Evolutionary conservation across 805 yeast genomes (phyloP), one percentile per base, ranked within the genome.

Genomic region (Phaffomyces opuntiae): DNA sequence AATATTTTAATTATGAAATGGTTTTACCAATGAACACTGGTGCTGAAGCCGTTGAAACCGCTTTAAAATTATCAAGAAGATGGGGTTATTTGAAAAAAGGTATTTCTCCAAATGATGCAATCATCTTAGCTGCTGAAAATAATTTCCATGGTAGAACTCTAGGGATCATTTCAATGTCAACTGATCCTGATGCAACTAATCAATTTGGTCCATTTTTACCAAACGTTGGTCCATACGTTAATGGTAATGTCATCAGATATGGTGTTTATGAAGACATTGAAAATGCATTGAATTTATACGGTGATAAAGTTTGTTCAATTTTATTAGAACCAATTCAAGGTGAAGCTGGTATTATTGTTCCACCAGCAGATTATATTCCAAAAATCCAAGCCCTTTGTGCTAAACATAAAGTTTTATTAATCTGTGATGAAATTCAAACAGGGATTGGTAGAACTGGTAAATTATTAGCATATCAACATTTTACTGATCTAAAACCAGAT

Each of bases 21-120:
- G 91, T 91, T 11, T 72, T 91, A 63, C 98, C 98, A 54, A 91
- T 90, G 97, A 91, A 91, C 73, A 91, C 98, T 13, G 98, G 98
- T 63, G 97, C 97, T 36, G 98, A 91, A 70, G 98, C 98, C 9
- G 98, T 91, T 37, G 98, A 91, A 71, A 87, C 96, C 36, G 96
- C 86, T 27, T 73, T 91, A 63, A 91, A 91, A 67, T 72, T 91
- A 49, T 97, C 97, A 43, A 83, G 98, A 77, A 83, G 91, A 72
- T 91, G 98, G 98, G 98, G 97, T 46, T 91, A 90, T 72, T 75
- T 75, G 58, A 80, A 79, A 65, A 91, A 91, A 71, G 84, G 84
- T 3, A 91, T 91, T 55, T 82, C 89, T 31, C 75, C 80, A 27
- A 79, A 78, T 59, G 87, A 91, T 66, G 96, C 96, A 43, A 82